Evolutionary conservation across 768 basidiomycete species (phyloP).

Genomic region (Tricholoma sp.): DNA sequence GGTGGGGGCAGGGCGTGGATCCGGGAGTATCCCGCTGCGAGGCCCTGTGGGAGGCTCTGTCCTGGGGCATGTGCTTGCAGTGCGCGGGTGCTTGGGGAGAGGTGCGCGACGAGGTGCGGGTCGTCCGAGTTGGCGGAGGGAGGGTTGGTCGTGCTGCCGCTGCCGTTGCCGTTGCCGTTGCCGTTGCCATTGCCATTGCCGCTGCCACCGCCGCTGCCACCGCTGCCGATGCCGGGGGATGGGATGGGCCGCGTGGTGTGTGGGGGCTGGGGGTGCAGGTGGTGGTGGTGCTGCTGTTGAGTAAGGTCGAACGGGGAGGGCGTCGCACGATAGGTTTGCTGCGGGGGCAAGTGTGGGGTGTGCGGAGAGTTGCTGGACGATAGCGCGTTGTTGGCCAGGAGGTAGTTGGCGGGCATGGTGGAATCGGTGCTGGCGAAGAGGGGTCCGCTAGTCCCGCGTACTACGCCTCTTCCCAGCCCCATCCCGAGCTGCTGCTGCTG

Average conservation of each 20-base stretch:
- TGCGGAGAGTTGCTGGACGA: slow-evolving; percentile 34
- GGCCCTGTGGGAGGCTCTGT: slow-evolving; percentile 85
- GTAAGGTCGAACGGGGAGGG: slow-evolving; percentile 44
- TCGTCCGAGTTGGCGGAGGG: slow-evolving; percentile 10
- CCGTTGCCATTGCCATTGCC: background rate
- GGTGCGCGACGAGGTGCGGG: slow-evolving; percentile 20
- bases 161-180: background rate
- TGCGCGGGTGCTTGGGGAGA: slow-evolving; percentile 70
- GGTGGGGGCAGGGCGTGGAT: slow-evolving; percentile 68
- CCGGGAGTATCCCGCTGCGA: slow-evolving; percentile 86
- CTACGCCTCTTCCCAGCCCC: slow-evolving; percentile 24
- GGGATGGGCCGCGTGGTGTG: slow-evolving; percentile 28
- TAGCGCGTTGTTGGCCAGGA: slow-evolving; percentile 20
- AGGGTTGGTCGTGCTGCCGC: slow-evolving; percentile 2
- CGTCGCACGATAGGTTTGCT: slow-evolving; percentile 36
- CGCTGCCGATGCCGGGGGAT: slow-evolving; percentile 10
- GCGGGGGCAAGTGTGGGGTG: slow-evolving; percentile 31
- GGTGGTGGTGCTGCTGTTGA: slow-evolving; percentile 29
- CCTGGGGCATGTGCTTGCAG: slow-evolving; percentile 86
- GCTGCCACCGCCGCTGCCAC: background rate
- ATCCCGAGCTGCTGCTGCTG: slow-evolving; percentile 23
- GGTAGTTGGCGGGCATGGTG: slow-evolving; percentile 25
- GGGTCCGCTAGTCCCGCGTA: slow-evolving; percentile 29
- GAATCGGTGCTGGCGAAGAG: slow-evolving; percentile 17
- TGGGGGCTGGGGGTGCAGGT: slow-evolving; percentile 20